Evolutionary conservation across 1,139 yeast species (phyloP).

Genomic region (Magnusiomyces paraingens): DNA sequence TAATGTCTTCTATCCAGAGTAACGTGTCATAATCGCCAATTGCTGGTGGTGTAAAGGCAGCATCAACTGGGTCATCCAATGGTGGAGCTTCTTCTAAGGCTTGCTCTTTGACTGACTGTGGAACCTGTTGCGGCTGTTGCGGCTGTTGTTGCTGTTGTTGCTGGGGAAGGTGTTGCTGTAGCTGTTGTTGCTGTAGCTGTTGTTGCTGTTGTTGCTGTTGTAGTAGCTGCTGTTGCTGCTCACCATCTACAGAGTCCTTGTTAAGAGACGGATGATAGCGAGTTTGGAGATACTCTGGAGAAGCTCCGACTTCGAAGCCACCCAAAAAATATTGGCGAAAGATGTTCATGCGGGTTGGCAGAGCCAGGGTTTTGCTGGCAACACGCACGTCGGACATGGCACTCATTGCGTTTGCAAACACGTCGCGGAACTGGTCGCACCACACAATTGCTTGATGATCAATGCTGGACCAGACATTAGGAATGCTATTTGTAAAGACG

Average conservation of each 20-base stretch:
- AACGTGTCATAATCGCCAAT: conserved; percentile 13
- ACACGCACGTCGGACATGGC: conserved; percentile 45
- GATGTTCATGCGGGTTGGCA: conserved; percentile 50
- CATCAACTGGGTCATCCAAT: conserved; percentile 2
- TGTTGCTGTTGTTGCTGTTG: not conserved
- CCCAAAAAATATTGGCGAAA: conserved; percentile 45
- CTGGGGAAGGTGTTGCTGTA: not conserved
- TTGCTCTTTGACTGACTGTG: not conserved
- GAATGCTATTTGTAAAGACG: conserved; percentile 73
- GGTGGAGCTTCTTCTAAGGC: not conserved
- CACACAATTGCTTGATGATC: conserved; percentile 87
- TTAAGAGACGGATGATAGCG: conserved; percentile 12
- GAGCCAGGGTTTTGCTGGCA: conserved; percentile 48
- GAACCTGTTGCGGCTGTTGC: not conserved
- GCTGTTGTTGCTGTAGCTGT: not conserved
- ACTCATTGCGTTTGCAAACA: conserved; percentile 47
- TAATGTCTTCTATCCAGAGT: conserved; percentile 12
- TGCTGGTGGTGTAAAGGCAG: conserved; percentile 9
- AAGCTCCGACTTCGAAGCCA: conserved; percentile 25
- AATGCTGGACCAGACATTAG: conserved; percentile 78
- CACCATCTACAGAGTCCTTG: not conserved
- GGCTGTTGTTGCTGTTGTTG: not conserved
- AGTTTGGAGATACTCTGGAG: conserved; percentile 12
- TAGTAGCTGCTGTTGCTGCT: not conserved
- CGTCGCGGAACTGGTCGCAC: conserved; percentile 71